These are phyloP conservation scores for Aspergillus fumigatiaffinis DNA, from an alignment of 2,329 filamentous ascomycete species.

Conservation along the genomic window DNA sequence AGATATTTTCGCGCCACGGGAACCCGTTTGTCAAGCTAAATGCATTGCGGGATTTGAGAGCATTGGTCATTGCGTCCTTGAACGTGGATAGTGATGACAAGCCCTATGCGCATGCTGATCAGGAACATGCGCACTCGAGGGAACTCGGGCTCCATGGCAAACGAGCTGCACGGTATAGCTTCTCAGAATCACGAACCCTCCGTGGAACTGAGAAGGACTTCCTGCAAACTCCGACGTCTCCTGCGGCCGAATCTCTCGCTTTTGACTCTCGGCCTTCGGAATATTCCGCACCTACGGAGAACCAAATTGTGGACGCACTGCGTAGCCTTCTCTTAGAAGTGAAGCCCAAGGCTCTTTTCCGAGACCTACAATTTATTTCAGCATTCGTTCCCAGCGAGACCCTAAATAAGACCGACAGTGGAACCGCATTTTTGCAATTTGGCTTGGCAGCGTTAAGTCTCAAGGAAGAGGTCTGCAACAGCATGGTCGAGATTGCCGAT, in stretches of 20 bases:
- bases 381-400: constrained; percentile 57
- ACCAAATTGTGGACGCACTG: constrained; percentile 61
- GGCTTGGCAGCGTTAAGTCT: constrained; percentile 82
- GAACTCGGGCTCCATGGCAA: constrained; percentile 8
- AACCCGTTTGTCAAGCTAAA: constrained; percentile 85
- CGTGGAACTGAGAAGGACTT: constrained; percentile 13
- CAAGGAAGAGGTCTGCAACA: constrained; percentile 81
- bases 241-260: constrained; percentile 26
- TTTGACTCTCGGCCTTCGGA: constrained; percentile 39
- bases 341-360: constrained; percentile 75
- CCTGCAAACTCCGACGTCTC: constrained; percentile 20
- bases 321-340: constrained; percentile 65
- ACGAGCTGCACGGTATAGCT: constrained; percentile 28
- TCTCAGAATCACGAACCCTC: constrained; percentile 23
- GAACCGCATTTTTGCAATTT: constrained; percentile 86
- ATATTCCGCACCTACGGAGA: constrained; percentile 55
- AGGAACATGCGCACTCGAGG: constrained; percentile 3
- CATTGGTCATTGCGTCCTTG: constrained; percentile 73
- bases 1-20: constrained; percentile 82
- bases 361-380: constrained; percentile 70
- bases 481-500: constrained; percentile 74
- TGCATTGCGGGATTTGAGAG: constrained; percentile 76
- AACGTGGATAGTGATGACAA: constrained; percentile 49
- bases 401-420: constrained; percentile 55
- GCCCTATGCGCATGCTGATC: constrained; percentile 3